Evolutionary conservation across 1,139 yeast genomes (phyloP).

Genomic region (Pneumocystis canis): DNA sequence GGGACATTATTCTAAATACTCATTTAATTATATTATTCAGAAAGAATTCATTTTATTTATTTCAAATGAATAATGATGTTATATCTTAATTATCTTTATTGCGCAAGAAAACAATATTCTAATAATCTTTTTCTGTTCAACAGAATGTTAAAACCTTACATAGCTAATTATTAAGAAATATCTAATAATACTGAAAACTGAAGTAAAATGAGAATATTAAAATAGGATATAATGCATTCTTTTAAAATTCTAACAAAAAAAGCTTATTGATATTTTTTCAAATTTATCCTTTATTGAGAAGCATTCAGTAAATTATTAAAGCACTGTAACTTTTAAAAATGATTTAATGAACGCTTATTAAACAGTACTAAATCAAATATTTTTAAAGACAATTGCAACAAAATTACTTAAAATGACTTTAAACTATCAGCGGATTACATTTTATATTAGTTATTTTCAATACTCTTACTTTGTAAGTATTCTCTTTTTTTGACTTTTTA

Average conservation of each 20-base stretch:
- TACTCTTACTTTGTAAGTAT: background rate
- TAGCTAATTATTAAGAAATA: constrained; percentile 10
- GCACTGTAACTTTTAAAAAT: background rate
- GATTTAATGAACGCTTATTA: background rate
- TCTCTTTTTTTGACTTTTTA: background rate
- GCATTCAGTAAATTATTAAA: background rate
- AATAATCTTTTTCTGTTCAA: constrained; percentile 5
- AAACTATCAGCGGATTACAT: background rate
- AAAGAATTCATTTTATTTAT: background rate
- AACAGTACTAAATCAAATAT: background rate
- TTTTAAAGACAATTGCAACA: background rate
- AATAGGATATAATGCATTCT: background rate
- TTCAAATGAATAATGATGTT: background rate
- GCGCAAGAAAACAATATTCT: background rate
- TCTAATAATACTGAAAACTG: constrained; percentile 1
- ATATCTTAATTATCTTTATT: background rate
- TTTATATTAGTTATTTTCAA: background rate
- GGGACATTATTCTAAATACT: background rate
- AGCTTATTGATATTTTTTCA: background rate
- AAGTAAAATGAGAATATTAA: background rate
- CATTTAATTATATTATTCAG: background rate
- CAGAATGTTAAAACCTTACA: constrained; percentile 11
- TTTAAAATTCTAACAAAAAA: background rate
- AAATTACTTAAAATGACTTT: background rate
- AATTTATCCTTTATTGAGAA: background rate